Conservation (phyloP, 192 early-diverging fungal species). For the Powellomyces hirtus region DNA sequence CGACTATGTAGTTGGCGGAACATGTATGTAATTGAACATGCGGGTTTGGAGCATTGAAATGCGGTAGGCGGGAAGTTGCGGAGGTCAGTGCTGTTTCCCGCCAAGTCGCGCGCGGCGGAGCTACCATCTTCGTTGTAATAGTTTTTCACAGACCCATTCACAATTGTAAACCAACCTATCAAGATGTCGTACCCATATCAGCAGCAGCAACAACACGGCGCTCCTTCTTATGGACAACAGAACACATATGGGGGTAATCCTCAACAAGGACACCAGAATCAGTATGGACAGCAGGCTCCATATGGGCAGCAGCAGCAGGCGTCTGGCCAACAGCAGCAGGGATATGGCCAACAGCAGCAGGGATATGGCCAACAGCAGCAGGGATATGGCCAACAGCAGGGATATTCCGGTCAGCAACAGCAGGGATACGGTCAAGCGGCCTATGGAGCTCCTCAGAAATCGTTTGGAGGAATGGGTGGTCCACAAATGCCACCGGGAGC, state of each 20-base stretch:
- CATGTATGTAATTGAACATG: too few relatives aligned
- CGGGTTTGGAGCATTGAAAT: too few relatives aligned
- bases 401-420: conserved; percentile 6
- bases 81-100: too few relatives aligned
- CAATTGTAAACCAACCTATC: too few relatives aligned
- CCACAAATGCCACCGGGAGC: neutral
- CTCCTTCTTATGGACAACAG: conserved; percentile 3
- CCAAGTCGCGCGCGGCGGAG: too few relatives aligned
- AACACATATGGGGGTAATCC: neutral
- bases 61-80: too few relatives aligned
- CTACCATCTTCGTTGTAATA: too few relatives aligned
- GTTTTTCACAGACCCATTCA: too few relatives aligned
- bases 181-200: too few relatives aligned
- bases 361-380: neutral
- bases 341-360: neutral
- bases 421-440: neutral
- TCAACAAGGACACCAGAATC: neutral
- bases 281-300: neutral
- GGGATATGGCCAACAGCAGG: neutral
- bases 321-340: conserved; percentile 1
- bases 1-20: too few relatives aligned
- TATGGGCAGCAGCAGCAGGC: conserved; percentile 4
- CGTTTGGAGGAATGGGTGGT: too few relatives aligned
- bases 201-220: neutral
- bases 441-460: neutral